Conservation (phyloP, 2,329 filamentous ascomycete genomes). For the Fusarium hainanense region DNA sequence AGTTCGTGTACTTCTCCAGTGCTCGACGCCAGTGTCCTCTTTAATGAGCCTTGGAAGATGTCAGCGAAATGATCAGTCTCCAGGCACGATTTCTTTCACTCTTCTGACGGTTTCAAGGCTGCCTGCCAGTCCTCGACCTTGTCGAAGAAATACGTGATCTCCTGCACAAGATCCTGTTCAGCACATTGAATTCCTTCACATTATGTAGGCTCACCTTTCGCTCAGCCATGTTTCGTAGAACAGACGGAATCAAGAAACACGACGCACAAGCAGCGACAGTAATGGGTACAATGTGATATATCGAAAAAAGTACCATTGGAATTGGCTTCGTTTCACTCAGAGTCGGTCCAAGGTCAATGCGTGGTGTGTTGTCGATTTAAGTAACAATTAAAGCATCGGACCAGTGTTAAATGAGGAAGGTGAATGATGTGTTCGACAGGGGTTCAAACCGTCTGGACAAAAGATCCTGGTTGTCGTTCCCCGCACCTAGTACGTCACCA, state of each 20-base stretch:
- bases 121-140: conserved; percentile 15
- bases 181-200: rapidly evolving
- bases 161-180: not conserved
- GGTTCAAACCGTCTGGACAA: conserved; percentile 6
- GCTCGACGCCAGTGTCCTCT: conserved; percentile 6
- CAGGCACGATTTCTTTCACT: rapidly evolving
- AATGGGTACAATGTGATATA: conserved; percentile 13
- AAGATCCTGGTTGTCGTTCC: conserved; percentile 14
- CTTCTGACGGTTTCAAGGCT: not conserved
- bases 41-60: not conserved
- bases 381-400: conserved; percentile 9
- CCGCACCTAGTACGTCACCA: conserved; percentile 8
- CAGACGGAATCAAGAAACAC: not conserved
- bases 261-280: conserved; percentile 12
- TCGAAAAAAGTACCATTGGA: conserved; percentile 11
- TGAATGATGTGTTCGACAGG: conserved; percentile 14
- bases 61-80: rapidly evolving
- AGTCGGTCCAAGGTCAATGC: not conserved
- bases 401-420: conserved; percentile 21
- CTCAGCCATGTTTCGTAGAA: conserved; percentile 8
- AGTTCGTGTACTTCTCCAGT: conserved; percentile 5
- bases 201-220: not conserved
- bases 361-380: conserved; percentile 12
- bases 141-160: conserved; percentile 3
- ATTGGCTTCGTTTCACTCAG: not conserved